Conservation (phyloP, 2,329 filamentous ascomycete genomes). For the Aspergillus oerlinghausenensis region DNA sequence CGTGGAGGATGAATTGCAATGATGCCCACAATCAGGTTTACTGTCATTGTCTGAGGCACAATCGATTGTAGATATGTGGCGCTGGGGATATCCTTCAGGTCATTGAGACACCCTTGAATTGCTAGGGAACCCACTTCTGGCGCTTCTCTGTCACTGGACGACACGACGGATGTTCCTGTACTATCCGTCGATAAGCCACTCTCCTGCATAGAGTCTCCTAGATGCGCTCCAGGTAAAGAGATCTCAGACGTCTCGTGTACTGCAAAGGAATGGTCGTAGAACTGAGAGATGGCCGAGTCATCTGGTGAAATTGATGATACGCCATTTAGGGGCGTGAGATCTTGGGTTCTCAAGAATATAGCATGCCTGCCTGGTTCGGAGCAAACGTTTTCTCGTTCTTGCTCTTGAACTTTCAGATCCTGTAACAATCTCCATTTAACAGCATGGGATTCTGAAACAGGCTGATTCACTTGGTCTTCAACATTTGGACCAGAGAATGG, state of each 20-base stretch:
- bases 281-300: slow-evolving; percentile 52
- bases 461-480: slow-evolving; percentile 2
- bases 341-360: slow-evolving; percentile 28
- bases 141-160: slow-evolving; percentile 11
- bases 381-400: slow-evolving; percentile 1
- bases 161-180: slow-evolving; percentile 14
- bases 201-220: slow-evolving; percentile 21
- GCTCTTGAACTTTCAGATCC: slow-evolving; percentile 7
- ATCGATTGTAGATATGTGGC: slow-evolving; percentile 63
- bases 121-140: slow-evolving; percentile 17
- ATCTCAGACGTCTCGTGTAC: slow-evolving; percentile 55
- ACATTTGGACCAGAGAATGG: slow-evolving; percentile 23
- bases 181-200: slow-evolving; percentile 20
- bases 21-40: slow-evolving; percentile 76
- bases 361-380: slow-evolving; percentile 8
- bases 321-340: slow-evolving; percentile 19
- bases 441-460: slow-evolving; percentile 9
- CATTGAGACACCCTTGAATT: slow-evolving; percentile 49
- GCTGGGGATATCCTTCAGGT: slow-evolving; percentile 66
- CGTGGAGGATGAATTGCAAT: slow-evolving; percentile 67
- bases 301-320: slow-evolving; percentile 10
- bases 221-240: slow-evolving; percentile 17
- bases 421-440: slow-evolving; percentile 30
- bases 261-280: slow-evolving; percentile 73
- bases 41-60: slow-evolving; percentile 72